phyloP scores from a whole-genome alignment of 2,329 filamentous ascomycete genomes.

The Phoma sp. region DNA sequence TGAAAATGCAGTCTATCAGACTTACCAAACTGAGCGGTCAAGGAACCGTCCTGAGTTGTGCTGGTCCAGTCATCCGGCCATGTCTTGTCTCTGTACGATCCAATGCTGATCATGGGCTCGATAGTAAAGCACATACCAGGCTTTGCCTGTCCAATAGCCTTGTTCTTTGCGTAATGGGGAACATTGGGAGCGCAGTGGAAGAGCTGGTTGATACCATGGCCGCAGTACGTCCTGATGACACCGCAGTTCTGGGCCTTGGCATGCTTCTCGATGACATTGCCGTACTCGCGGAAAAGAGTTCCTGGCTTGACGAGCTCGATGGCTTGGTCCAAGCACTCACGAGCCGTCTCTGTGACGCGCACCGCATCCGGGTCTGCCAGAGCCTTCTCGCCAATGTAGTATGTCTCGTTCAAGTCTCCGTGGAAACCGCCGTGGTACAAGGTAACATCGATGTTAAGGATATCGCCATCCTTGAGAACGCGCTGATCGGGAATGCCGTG shows the following conservation, averaged over 20 bases:
- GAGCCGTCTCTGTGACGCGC: constrained; percentile 85
- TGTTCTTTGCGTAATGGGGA: constrained; percentile 98
- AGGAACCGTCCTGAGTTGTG: constrained; percentile 85
- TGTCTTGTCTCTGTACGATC: constrained; percentile 88
- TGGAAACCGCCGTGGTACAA: constrained; percentile 95
- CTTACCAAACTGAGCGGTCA: constrained; percentile 90
- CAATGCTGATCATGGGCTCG: constrained; percentile 96
- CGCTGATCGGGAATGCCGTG: constrained; percentile 96
- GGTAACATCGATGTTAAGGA: constrained; percentile 95
- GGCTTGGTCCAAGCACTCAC: constrained; percentile 87
- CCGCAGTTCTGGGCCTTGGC: constrained; percentile 85
- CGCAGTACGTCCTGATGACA: constrained; percentile 94
- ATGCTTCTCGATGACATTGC: constrained; percentile 93
- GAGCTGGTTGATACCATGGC: constrained; percentile 90
- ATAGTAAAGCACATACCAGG: constrained; percentile 99
- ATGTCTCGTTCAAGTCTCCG: constrained; percentile 96
- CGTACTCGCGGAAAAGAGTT: constrained; percentile 88
- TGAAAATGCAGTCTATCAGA: not conserved
- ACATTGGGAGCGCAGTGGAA: constrained; percentile 96
- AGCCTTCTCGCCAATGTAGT: constrained; percentile 92
- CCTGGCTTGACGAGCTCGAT: constrained; percentile 94
- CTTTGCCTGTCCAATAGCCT: constrained; percentile 92
- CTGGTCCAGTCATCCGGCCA: constrained; percentile 99
- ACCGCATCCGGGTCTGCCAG: constrained; percentile 84
- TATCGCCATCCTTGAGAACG: constrained; percentile 86